These are phyloP conservation scores for Agrostemma githago DNA, from an alignment of 148 eudicot genomes.

Conservation along the genomic window DNA sequence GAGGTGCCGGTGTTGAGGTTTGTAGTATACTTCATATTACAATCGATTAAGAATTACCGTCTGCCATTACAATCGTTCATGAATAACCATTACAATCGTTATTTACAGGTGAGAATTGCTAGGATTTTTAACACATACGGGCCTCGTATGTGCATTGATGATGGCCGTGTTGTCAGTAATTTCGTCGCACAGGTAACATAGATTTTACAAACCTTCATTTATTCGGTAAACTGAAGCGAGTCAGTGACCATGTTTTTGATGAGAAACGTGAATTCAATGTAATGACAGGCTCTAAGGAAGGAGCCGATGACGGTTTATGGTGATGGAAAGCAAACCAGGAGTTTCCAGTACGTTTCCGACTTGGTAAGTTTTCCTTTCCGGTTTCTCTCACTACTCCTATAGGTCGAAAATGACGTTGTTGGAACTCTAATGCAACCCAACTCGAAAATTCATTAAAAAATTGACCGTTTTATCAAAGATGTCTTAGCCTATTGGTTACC, in stretches of 20 bases:
- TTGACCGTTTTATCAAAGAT: too few species aligned
- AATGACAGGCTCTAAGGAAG: conserved; percentile 81
- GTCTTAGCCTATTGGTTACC: too few species aligned
- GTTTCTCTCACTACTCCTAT: background rate
- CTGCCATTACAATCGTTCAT: too few species aligned
- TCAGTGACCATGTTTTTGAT: background rate
- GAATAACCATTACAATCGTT: too few species aligned
- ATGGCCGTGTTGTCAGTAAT: conserved; percentile 98
- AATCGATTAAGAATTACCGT: too few species aligned
- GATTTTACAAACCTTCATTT: background rate
- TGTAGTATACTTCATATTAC: too few species aligned
- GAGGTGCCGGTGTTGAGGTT: conserved; percentile 98
- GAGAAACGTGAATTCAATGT: conserved; percentile 1
- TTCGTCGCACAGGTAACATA: conserved; percentile 86
- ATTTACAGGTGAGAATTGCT: conserved; percentile 84
- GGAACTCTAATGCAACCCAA: too few species aligned
- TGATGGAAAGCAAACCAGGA: conserved; percentile 97
- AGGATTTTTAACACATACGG: conserved; percentile 98
- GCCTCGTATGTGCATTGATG: conserved; percentile 97
- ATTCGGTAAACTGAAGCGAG: background rate
- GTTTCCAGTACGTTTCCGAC: conserved; percentile 97
- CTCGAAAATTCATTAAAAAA: too few species aligned
- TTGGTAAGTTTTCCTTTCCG: conserved; percentile 46
- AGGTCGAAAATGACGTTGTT: too few species aligned
- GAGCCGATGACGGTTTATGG: conserved; percentile 97